phyloP scores from a whole-genome alignment of 768 basidiomycete species.

The Lactarius trivialis region DNA sequence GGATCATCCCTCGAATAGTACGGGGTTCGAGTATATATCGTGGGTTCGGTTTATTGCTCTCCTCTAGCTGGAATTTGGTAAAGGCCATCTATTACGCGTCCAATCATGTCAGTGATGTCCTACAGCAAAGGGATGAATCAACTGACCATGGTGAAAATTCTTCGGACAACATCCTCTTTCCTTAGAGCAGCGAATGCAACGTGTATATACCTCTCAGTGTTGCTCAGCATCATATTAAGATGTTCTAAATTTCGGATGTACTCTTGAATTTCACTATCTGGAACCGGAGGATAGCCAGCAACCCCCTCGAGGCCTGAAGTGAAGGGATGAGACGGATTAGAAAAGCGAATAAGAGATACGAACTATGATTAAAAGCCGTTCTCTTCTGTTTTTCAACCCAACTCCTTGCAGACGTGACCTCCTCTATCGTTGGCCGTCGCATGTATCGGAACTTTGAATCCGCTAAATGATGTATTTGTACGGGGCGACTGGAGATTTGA shows the following conservation, averaged over 20 bases:
- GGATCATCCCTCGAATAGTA: constrained; percentile 19
- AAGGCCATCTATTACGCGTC: constrained; percentile 10
- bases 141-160: constrained; percentile 14
- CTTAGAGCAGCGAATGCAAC: constrained; percentile 1
- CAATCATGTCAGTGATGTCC: neutral
- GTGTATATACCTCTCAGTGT: constrained; percentile 10
- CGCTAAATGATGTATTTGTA: neutral
- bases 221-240: constrained; percentile 2
- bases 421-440: neutral
- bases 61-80: constrained; percentile 15
- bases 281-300: neutral
- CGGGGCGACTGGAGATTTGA: neutral
- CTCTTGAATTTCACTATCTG: constrained; percentile 2
- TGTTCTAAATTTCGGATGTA: constrained; percentile 12
- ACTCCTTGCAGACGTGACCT: neutral
- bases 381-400: constrained; percentile 8
- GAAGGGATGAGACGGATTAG: neutral
- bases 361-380: neutral
- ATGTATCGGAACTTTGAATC: neutral
- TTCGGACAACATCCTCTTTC: neutral
- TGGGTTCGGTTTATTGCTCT: constrained; percentile 11
- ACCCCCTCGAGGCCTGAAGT: neutral
- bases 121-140: neutral
- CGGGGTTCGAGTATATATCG: constrained; percentile 19
- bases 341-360: neutral